Percentiles rank a stretch among this genome's conserved stretches.
phyloP scores from a whole-genome alignment of 208 protist genomes.

The Balamuthia mandrillaris region DNA sequence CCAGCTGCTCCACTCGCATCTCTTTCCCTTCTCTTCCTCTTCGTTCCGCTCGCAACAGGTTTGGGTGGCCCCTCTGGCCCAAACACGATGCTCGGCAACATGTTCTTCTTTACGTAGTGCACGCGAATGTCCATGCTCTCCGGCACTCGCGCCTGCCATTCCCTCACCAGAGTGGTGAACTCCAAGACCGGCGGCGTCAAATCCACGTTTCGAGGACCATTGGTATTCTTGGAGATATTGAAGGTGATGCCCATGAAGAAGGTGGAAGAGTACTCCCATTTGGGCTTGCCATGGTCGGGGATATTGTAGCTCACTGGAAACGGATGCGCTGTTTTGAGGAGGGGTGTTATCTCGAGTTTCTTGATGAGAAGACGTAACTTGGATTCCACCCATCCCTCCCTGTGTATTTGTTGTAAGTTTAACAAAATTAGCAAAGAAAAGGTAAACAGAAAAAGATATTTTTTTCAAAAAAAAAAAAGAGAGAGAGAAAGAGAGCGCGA shows the following conservation, averaged over 20 bases:
- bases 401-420: neutral
- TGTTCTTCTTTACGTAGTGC: neutral
- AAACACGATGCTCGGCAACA: neutral
- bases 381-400: slow-evolving; percentile 60
- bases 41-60: neutral
- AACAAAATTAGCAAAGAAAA: neutral
- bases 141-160: neutral
- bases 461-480: too few species aligned
- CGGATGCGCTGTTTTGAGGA: slow-evolving; percentile 50
- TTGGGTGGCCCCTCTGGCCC: neutral
- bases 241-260: slow-evolving; percentile 24
- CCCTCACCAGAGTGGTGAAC: neutral
- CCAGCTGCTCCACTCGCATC: neutral
- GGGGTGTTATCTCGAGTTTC: slow-evolving; percentile 47
- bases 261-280: neutral
- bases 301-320: slow-evolving; percentile 15
- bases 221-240: neutral
- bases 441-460: neutral
- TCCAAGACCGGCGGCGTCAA: neutral
- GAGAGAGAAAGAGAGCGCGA: too few species aligned
- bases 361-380: slow-evolving; percentile 58
- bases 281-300: neutral
- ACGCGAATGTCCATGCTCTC: neutral
- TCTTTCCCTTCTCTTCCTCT: neutral
- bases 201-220: neutral